These are phyloP conservation scores for Trichoderma endophyticum DNA, from an alignment of 2,329 filamentous ascomycete species.

Conservation along the genomic window DNA sequence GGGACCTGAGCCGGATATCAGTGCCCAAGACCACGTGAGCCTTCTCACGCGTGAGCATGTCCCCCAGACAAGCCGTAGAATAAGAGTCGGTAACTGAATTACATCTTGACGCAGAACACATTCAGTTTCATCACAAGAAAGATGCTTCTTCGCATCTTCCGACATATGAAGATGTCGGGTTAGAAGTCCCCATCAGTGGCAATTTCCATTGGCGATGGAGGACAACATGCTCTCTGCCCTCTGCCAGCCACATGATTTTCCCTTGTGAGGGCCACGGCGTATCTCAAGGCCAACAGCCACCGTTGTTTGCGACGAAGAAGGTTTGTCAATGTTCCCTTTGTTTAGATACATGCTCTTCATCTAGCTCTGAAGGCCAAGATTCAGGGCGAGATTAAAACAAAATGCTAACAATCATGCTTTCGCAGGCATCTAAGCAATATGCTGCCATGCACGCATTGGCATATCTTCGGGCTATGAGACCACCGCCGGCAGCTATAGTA, in stretches of 20 bases:
- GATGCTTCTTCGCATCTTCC: slow-evolving; percentile 1
- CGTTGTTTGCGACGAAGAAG: slow-evolving; percentile 47
- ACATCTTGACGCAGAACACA: slow-evolving; percentile 16
- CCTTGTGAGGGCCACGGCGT: slow-evolving; percentile 33
- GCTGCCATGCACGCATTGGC: slow-evolving; percentile 48
- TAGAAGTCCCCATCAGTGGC: slow-evolving; percentile 26
- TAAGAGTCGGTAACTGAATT: not conserved
- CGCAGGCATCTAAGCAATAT: slow-evolving; percentile 48
- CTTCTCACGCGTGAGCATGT: slow-evolving; percentile 26
- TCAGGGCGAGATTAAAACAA: not conserved
- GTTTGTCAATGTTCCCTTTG: slow-evolving; percentile 23
- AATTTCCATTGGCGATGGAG: slow-evolving; percentile 26
- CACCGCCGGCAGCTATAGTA: not conserved
- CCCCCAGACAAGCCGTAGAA: not conserved
- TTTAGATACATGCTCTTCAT: not conserved
- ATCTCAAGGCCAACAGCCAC: slow-evolving; percentile 24
- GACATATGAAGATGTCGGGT: slow-evolving; percentile 19
- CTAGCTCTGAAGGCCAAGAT: not conserved
- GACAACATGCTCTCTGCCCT: slow-evolving; percentile 26
- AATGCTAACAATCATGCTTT: not conserved
- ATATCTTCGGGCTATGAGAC: slow-evolving; percentile 34
- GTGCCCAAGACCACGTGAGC: slow-evolving; percentile 30
- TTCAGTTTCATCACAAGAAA: slow-evolving; percentile 19
- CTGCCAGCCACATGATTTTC: not conserved
- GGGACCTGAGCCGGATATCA: slow-evolving; percentile 29